Evolutionary conservation across 192 early-diverging fungal species (phyloP), one percentile per base, ranked within the genome.

Genomic region (Spizellomyces punctatus): DNA sequence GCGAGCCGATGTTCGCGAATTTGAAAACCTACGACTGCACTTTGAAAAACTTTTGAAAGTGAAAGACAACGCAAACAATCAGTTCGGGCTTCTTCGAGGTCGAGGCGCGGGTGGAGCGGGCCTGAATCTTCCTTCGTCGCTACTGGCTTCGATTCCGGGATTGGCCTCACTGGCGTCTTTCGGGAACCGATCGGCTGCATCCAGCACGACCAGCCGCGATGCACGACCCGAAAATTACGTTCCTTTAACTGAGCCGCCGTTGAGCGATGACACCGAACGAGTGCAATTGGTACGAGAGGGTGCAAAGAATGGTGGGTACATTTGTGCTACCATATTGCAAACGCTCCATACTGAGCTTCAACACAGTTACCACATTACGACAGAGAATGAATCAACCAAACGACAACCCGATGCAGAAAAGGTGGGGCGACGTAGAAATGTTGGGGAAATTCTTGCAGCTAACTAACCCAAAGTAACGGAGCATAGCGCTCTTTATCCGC

Each of bases 11-110:
- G 82, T 87, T 27, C 83, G 86, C 63, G 96, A 98, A 78, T 96
- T 94, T 77, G 86, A 88, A 49, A 85, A 89, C 64, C 87, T 96
- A 21, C 89, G 92, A 66, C 88, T 92, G 46, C 87, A 96, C 79
- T 92, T 93, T 78, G 94, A 96, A 72, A 87, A 91, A 47, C 77
- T 91, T 62, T 74, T 92, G 54, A 86, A 89, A 49, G 41, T 54
- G 16, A 57, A 58, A 21, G 69, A 69, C 43, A 27, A 65, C 52
- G 45, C 48, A 9, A 44, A 42, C 64, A 17, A 14, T 46, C 8
- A 55, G 50, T 42, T 57, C 58, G 27, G 58, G 54, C 21, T 76
- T 36, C 67, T 78, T 12, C 75, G 76, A 27, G 43, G 58, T 6
- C 63, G 49, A 36, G 49, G 64, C 17, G 55, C 55, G 10, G 64